A percentile compares a stretch with the other conserved stretches of the same genome.
Conservation (phyloP, 1,284 basidiomycete species). For the Agroathelia rolfsii region DNA sequence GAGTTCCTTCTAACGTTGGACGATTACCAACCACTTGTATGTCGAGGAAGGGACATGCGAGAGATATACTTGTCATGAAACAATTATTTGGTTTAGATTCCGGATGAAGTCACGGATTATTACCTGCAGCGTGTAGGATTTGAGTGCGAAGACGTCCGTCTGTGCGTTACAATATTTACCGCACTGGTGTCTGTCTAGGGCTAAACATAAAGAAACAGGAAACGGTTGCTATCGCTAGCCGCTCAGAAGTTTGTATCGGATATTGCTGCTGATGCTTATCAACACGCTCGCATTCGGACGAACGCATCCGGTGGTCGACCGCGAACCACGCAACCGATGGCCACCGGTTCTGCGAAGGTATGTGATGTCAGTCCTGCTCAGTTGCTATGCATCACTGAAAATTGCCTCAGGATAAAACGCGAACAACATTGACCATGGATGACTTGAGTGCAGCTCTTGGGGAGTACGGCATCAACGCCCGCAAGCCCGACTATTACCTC, state of each 20-base stretch:
- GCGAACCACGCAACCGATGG: conserved; percentile 42
- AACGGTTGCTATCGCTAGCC: conserved; percentile 88
- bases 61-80: too few relatives aligned
- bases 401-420: conserved; percentile 68
- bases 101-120: conserved; percentile 97
- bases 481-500: conserved; percentile 85
- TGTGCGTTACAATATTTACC: conserved; percentile 44
- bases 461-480: conserved; percentile 94
- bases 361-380: conserved; percentile 12
- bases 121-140: conserved; percentile 96
- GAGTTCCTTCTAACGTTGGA: conserved; percentile 96
- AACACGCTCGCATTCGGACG: conserved; percentile 92
- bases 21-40: conserved; percentile 89
- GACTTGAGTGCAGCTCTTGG: conserved; percentile 86
- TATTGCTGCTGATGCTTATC: conserved; percentile 94
- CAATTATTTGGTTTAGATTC: too few relatives aligned
- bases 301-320: conserved; percentile 64
- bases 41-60: too few relatives aligned
- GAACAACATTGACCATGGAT: conserved; percentile 98
- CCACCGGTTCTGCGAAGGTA: conserved; percentile 54
- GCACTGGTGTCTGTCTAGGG: not conserved
- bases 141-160: conserved; percentile 86
- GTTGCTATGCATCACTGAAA: conserved; percentile 6
- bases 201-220: conserved; percentile 37
- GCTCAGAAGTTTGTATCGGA: conserved; percentile 98